phyloP scores from a whole-genome alignment of 2,329 filamentous ascomycete species.

The Aureobasidium sp. region DNA sequence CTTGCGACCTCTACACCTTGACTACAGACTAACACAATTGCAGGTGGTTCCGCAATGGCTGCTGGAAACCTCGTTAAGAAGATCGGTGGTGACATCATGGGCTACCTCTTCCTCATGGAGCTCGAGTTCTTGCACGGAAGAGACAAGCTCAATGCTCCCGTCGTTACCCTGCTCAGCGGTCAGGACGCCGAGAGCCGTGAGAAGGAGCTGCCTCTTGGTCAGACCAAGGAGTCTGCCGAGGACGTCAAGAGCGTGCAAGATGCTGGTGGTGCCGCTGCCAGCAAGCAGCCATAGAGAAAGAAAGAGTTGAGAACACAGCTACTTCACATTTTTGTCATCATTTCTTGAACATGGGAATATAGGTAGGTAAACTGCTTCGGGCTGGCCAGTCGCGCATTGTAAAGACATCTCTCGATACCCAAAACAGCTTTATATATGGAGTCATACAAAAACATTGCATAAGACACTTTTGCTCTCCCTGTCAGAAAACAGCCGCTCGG shows the following conservation, averaged over 20 bases:
- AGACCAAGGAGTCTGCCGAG: constrained; percentile 21
- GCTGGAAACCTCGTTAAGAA: constrained; percentile 80
- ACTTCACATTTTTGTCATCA: not conserved
- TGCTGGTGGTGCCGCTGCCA: constrained; percentile 21
- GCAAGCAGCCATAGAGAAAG: constrained; percentile 18
- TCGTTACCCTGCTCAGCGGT: constrained; percentile 71
- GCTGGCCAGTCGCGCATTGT: not conserved
- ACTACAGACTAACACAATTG: constrained; percentile 9
- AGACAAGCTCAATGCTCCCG: constrained; percentile 77
- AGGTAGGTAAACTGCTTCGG: not conserved
- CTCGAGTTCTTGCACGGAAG: constrained; percentile 88
- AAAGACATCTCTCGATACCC: constrained; percentile 10
- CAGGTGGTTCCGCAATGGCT: constrained; percentile 85
- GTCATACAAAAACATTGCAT: not conserved
- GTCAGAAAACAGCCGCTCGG: no score
- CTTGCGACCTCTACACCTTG: not conserved
- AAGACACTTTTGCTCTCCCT: not conserved
- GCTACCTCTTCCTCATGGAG: constrained; percentile 93
- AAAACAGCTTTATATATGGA: constrained; percentile 3
- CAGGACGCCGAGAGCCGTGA: constrained; percentile 36
- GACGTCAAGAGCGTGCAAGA: constrained; percentile 22
- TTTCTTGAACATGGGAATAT: not conserved
- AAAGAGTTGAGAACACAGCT: not conserved
- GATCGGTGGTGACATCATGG: constrained; percentile 77
- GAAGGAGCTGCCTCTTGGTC: constrained; percentile 19